Base-by-base conservation (phyloP, 202 grass and related monocot species). In the Setaria viridis region DNA sequence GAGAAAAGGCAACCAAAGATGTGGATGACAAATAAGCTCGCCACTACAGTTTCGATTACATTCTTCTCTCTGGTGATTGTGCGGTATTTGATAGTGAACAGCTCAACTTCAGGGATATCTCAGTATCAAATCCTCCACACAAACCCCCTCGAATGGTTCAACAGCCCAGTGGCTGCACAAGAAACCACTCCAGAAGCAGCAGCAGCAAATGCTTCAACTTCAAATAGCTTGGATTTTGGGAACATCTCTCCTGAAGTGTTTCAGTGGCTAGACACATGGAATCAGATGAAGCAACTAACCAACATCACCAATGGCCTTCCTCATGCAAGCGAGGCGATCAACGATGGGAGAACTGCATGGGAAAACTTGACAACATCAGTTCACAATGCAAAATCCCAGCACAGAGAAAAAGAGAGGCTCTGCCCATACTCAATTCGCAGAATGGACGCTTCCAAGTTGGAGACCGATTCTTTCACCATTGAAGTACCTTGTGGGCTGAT, bases 401-500 rank as follows among this genome's bases (percentile, higher is more conserved):
- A 84, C 5, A 90, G 50, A 41, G 32, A 49, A 33, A 95, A 89
- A 67, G 65, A 87, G 73, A 87, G 78, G 76, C 88, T 94, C 11
- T 99, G 93, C 50, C 97, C 92, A 3, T 99, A 96, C 84, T 99
- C 97, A 0, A 81, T 99, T 72, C 80, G 66, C 21, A 84, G 78
- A 82, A 96, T 99, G 96, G 88, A 96, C 20, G 78, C 68, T 68
- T 91, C 93, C n/a, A 90, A 84, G 59, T 87, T 85, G 1, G 76
- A 65, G 10, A 62, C 59, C 49, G 80, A 55, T 10, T 42, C 11
- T 47, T 94, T 91, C 53, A 82, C 80, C 74, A 70, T 93, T 9
- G 84, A 81, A 45, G 88, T 99, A 85, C 93, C 97, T 42, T 99
- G 97, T 62, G 97, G 97, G 68, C 57, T 99, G 47, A 76, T 96